phyloP scores from a whole-genome alignment of 1,284 basidiomycete species.

The Ceratobasidium papillatum region DNA sequence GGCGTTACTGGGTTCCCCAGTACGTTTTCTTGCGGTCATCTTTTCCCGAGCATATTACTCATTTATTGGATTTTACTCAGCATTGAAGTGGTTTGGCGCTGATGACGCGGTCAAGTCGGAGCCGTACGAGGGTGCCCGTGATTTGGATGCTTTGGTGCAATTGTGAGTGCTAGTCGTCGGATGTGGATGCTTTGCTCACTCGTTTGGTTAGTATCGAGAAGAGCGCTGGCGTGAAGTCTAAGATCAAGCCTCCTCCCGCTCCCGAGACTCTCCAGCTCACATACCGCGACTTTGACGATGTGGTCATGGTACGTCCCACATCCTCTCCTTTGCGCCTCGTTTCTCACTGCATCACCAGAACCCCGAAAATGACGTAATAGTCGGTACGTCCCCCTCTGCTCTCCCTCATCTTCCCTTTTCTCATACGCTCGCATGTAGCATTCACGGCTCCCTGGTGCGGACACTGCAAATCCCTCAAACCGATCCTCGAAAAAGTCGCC shows the following conservation, averaged over 20 bases:
- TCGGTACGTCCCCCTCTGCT: constrained; percentile 15
- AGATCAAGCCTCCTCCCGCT: constrained; percentile 84
- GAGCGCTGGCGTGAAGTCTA: constrained; percentile 84
- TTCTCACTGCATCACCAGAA: constrained; percentile 58
- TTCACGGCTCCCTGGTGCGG: constrained; percentile 79
- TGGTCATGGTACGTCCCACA: constrained; percentile 60
- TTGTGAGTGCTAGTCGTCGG: constrained; percentile 62
- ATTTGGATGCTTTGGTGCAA: constrained; percentile 76
- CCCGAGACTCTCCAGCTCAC: constrained; percentile 77
- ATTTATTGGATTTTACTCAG: constrained; percentile 54
- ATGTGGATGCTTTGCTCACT: background rate
- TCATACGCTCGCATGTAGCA: constrained; percentile 51
- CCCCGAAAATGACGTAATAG: constrained; percentile 79
- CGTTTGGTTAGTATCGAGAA: constrained; percentile 67
- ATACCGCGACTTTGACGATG: constrained; percentile 74
- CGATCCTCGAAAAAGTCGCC: constrained; percentile 86
- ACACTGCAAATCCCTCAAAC: constrained; percentile 89
- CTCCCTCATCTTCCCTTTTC: background rate
- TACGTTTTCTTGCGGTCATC: constrained; percentile 54
- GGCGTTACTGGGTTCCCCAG: constrained; percentile 89
- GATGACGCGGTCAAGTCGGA: constrained; percentile 67
- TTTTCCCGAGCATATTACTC: constrained; percentile 14
- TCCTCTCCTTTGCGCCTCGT: background rate
- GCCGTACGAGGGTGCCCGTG: constrained; percentile 81
- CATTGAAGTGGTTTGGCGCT: constrained; percentile 89